Base-by-base conservation (phyloP, 179 eudicot genomes). In the Beta corolliflora region DNA sequence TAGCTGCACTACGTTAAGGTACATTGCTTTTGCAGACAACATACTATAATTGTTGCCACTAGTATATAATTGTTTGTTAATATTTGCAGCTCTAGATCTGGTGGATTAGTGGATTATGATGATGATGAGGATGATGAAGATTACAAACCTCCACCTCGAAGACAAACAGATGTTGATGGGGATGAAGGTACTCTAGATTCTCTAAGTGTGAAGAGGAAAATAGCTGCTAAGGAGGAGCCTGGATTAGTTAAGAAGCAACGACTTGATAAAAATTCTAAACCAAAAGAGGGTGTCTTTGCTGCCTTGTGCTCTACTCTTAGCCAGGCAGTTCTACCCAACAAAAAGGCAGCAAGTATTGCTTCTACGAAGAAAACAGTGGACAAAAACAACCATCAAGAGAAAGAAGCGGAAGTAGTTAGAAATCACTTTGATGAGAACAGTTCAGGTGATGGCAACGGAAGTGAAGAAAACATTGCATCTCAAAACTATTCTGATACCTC, bases 81-180 rank as follows among this genome's bases (percentile, higher is more conserved):
- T 13, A 52, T 75, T 81, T 79, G 67, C 86, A 88, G 94, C 84
- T 71, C 91, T 72, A 93, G 87, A 80, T 80, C 92, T 74, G 89
- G 95, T 84, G 94, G 95, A 21, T 89, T 94, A 54, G 98, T 94
- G 91, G 98, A 97, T 84, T 93, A 97, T 85, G 99, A 88, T 56
- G 95, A 93, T 73, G 98, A 97, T 63, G 99, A 94, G 76, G 98
- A 94, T 71, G 98, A 94, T 82, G 97, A 93, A 83, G 93, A 91
- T 78, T 94, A 93, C 89, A 91, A 85, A 84, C 97, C 98, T 59
- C 99, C 99, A 61, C 99, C 93, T 36, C 86, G 86, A 82, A 90
- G 87, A 75, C 88, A 83, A 56, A 78, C 90, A 21, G 94, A 87
- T 61, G 63, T 65, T 77, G 93, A 90, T 81, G 94, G 74, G 52